These are phyloP conservation scores for Alternaria triticimaculans DNA, from an alignment of 2,329 filamentous ascomycete species.

Conservation along the genomic window DNA sequence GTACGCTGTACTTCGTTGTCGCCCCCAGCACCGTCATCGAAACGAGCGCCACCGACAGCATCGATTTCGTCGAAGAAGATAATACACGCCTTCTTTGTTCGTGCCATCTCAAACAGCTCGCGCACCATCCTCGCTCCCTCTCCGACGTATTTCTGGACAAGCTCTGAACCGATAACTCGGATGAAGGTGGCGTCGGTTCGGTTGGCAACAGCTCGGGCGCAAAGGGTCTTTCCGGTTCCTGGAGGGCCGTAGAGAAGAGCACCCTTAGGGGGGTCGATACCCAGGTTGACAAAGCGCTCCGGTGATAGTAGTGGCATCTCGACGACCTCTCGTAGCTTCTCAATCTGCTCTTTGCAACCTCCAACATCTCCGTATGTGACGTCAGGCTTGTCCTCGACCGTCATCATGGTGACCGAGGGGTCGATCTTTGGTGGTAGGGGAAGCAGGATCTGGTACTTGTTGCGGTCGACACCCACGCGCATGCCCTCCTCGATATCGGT, in stretches of 20 bases:
- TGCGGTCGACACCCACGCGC: conserved; percentile 96
- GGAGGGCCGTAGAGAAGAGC: conserved; percentile 95
- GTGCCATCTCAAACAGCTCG: conserved; percentile 98
- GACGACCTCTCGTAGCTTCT: conserved; percentile 97
- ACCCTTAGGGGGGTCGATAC: conserved; percentile 97
- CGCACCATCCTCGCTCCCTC: conserved; percentile 98
- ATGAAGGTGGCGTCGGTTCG: conserved; percentile 98
- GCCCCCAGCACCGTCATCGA: conserved; percentile 94
- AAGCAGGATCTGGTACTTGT: conserved; percentile 98
- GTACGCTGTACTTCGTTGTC: conserved; percentile 98
- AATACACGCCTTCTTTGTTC: conserved; percentile 99
- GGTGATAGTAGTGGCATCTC: conserved; percentile 97
- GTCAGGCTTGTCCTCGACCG: conserved; percentile 98
- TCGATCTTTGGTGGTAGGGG: conserved; percentile 98
- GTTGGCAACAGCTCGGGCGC: conserved; percentile 95
- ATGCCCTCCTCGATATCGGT: conserved; percentile 99
- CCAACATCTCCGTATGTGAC: conserved; percentile 99
- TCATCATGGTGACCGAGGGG: conserved; percentile 99
- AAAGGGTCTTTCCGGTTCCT: conserved; percentile 98
- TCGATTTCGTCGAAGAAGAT: conserved; percentile 99
- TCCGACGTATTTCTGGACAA: conserved; percentile 99
- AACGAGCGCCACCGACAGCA: conserved; percentile 92
- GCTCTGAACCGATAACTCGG: conserved; percentile 94
- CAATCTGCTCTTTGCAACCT: conserved; percentile 99
- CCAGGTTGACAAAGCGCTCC: conserved; percentile 97